Conservation (phyloP, 1,284 basidiomycete species). For the Moesziomyces antarcticus region DNA sequence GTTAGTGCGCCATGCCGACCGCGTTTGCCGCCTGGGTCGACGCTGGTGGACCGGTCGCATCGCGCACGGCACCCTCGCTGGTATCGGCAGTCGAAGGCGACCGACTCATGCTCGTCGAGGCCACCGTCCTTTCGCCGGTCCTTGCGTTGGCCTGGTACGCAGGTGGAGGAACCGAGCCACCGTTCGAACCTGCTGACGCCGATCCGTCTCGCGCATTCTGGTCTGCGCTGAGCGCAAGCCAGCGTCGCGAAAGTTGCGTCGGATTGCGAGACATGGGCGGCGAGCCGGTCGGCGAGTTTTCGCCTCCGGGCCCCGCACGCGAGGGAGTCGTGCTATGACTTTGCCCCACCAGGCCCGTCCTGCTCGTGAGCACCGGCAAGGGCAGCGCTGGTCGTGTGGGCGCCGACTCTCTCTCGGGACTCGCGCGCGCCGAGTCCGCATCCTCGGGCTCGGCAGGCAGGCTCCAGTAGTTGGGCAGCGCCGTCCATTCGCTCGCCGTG, state of each 20-base stretch:
- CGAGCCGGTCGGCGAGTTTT: constrained; percentile 9
- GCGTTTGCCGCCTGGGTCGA: neutral
- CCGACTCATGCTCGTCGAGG: constrained; percentile 25
- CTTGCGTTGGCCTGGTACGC: constrained; percentile 40
- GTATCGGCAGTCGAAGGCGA: constrained; percentile 5
- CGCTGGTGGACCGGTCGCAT: constrained; percentile 1
- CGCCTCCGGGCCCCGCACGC: constrained; percentile 5
- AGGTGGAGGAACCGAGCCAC: constrained; percentile 27
- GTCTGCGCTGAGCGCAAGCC: constrained; percentile 49
- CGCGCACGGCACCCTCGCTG: neutral
- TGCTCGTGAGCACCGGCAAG: constrained; percentile 23
- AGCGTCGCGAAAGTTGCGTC: constrained; percentile 40
- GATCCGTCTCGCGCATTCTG: constrained; percentile 18
- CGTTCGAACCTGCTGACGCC: neutral
- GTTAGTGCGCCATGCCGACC: neutral
- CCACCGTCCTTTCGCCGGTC: constrained; percentile 34
- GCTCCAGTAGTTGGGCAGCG: constrained; percentile 60
- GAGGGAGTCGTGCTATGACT: constrained; percentile 8
- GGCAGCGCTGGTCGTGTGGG: constrained; percentile 26
- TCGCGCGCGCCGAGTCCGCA: constrained; percentile 4
- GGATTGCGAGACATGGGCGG: constrained; percentile 32
- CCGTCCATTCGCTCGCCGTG: constrained; percentile 61
- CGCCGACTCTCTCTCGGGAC: constrained; percentile 11
- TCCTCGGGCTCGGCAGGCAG: constrained; percentile 34
- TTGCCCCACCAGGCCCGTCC: constrained; percentile 25